Conservation (phyloP, 1,284 basidiomycete genomes). For the Trichosporon faecale region DNA sequence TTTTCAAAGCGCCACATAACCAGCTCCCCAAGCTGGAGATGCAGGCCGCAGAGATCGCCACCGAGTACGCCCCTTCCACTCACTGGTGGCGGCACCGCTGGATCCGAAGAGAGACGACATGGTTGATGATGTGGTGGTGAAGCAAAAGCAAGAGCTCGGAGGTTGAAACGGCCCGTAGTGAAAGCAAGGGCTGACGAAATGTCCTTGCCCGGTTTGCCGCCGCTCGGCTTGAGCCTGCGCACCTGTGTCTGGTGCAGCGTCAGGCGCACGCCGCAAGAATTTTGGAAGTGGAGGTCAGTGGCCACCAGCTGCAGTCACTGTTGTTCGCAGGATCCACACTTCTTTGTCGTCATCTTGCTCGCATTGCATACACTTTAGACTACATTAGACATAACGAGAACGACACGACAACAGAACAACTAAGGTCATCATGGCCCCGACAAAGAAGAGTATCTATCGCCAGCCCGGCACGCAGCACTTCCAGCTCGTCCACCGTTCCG, state of each 20-base stretch:
- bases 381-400: neutral
- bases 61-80: neutral
- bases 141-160: neutral
- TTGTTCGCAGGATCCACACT: neutral
- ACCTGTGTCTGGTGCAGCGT: neutral
- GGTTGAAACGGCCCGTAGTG: neutral
- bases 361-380: neutral
- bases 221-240: neutral
- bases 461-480: constrained; percentile 86
- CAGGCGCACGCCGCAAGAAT: constrained; percentile 12
- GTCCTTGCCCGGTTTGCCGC: constrained; percentile 2
- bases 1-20: neutral
- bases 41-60: neutral
- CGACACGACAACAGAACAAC: neutral
- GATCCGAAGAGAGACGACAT: constrained; percentile 21
- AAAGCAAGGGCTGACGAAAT: neutral
- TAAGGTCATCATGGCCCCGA: constrained; percentile 52
- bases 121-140: neutral
- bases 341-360: neutral
- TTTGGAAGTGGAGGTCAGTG: constrained; percentile 18
- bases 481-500: constrained; percentile 95
- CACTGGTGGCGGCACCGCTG: constrained; percentile 12
- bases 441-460: constrained; percentile 74
- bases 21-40: neutral
- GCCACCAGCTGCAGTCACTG: neutral